Evolutionary conservation across 2,329 filamentous ascomycete genomes (phyloP).

Genomic region (Truncatella angustata): DNA sequence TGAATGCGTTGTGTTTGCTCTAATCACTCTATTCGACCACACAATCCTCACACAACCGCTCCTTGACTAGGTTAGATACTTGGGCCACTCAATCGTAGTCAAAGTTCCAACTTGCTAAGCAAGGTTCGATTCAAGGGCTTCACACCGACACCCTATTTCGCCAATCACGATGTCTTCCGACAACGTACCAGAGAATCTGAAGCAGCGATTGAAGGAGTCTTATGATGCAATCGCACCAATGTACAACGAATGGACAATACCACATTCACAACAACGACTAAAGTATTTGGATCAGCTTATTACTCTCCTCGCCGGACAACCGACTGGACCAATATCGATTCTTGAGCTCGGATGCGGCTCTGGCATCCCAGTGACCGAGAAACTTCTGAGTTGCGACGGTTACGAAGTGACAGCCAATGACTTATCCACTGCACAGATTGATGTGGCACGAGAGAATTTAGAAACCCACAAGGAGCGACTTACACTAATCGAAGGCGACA

Average conservation of each 20-base stretch:
- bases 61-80: too few species aligned
- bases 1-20: too few species aligned
- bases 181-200: conserved; percentile 28
- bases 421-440: conserved; percentile 37
- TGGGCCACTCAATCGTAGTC: too few species aligned
- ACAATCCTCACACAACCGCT: too few species aligned
- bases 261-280: conserved; percentile 29
- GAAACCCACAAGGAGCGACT: neutral
- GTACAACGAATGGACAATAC: conserved; percentile 39
- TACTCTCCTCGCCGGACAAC: conserved; percentile 17
- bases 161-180: neutral
- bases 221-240: conserved; percentile 37
- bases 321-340: conserved; percentile 14
- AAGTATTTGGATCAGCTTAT: conserved; percentile 33
- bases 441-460: conserved; percentile 20
- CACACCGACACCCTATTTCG: too few species aligned
- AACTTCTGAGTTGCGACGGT: conserved; percentile 26
- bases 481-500: conserved; percentile 35
- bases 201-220: conserved; percentile 35
- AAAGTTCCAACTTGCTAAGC: too few species aligned
- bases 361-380: conserved; percentile 34
- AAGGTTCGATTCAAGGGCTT: too few species aligned
- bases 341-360: conserved; percentile 43
- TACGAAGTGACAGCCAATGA: conserved; percentile 37
- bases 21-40: too few species aligned